Conservation (phyloP, 179 eudicot genomes). For the Silene vulgaris region DNA sequence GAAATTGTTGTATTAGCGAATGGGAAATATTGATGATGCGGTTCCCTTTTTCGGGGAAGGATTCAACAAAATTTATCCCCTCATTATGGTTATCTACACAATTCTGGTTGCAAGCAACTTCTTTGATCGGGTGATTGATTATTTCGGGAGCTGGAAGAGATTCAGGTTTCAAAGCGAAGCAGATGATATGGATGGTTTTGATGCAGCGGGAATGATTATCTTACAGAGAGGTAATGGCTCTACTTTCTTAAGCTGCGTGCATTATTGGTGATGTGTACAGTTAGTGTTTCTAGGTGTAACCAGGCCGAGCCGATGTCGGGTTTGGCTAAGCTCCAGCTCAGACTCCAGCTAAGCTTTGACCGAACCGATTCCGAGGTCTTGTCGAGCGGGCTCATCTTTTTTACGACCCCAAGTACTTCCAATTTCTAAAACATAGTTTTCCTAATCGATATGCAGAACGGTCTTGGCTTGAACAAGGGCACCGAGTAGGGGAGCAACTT, state of each 20-base stretch:
- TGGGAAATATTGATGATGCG: conserved; percentile 93
- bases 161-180: conserved; percentile 62
- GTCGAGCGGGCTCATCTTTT: no score
- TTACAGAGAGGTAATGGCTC: conserved; percentile 66
- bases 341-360: no score
- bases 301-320: no score
- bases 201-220: conserved; percentile 86
- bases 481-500: conserved; percentile 72
- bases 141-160: conserved; percentile 83
- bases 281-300: conserved; percentile 23
- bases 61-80: conserved; percentile 87
- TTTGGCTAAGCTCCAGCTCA: no score
- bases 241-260: not conserved
- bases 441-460: conserved; percentile 49
- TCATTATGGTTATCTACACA: conserved; percentile 90
- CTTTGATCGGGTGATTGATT: conserved; percentile 73
- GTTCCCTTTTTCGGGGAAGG: conserved; percentile 90
- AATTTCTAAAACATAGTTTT: not conserved
- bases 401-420: no score
- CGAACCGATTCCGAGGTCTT: no score
- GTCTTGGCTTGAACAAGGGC: conserved; percentile 92
- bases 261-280: not conserved
- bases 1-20: conserved; percentile 54
- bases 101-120: conserved; percentile 80
- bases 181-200: conserved; percentile 84